phyloP scores from a whole-genome alignment of 2,329 filamentous ascomycete species.

The Biscogniauxia marginata region DNA sequence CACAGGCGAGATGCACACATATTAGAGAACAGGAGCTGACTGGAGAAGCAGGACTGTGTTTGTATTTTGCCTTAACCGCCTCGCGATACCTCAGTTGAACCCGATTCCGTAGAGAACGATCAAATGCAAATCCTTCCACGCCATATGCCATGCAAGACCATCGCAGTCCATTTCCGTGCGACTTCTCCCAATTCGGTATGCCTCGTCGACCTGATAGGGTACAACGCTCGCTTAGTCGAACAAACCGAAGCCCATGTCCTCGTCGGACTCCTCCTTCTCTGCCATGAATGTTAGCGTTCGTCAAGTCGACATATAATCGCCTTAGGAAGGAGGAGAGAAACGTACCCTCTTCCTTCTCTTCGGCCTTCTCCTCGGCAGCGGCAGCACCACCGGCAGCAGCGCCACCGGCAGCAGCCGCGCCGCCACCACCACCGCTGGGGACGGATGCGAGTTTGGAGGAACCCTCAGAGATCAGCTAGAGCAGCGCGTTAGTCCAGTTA shows the following conservation, averaged over 20 bases:
- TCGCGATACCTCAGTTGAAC: constrained; percentile 22
- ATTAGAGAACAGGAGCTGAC: not conserved
- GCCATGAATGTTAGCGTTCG: constrained; percentile 15
- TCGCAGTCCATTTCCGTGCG: constrained; percentile 26
- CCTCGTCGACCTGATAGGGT: constrained; percentile 23
- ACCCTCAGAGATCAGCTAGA: constrained; percentile 86
- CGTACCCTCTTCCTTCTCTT: constrained; percentile 75
- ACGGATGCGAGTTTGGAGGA: constrained; percentile 95
- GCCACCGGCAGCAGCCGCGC: constrained; percentile 65
- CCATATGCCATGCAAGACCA: constrained; percentile 30
- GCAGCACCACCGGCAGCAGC: constrained; percentile 63
- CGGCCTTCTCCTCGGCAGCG: constrained; percentile 65
- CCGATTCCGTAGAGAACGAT: constrained; percentile 13
- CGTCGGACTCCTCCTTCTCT: constrained; percentile 70
- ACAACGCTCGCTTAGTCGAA: constrained; percentile 60
- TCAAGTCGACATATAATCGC: not conserved
- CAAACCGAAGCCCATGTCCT: constrained; percentile 76
- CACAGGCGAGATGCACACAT: not conserved
- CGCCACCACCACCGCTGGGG: constrained; percentile 83
- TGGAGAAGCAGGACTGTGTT: constrained; percentile 25
- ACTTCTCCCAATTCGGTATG: constrained; percentile 26
- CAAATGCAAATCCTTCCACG: constrained; percentile 29
- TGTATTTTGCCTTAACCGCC: constrained; percentile 20
- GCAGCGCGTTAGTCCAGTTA: constrained; percentile 16
- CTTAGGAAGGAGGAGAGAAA: not conserved